Evolutionary conservation across 768 basidiomycete genomes (phyloP).

Genomic region (Cyathus striatus): DNA sequence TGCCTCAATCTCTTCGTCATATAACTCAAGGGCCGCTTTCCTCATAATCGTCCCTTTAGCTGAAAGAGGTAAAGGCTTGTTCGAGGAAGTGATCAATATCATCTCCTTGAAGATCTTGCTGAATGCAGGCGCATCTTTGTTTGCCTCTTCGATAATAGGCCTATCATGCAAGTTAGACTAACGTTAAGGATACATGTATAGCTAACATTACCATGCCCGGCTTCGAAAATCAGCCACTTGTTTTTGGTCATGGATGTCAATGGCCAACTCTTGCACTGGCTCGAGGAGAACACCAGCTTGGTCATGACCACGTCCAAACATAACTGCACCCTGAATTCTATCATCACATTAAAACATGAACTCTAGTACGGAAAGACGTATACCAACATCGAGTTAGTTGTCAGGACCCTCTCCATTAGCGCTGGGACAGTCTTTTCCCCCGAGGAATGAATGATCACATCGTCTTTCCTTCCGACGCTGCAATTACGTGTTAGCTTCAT

Average conservation of each 20-base stretch:
- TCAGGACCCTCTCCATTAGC: constrained; percentile 23
- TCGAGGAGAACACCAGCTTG: constrained; percentile 26
- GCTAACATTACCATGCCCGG: constrained; percentile 21
- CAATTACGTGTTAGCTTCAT: not conserved
- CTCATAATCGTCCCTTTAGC: constrained; percentile 34
- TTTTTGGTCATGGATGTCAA: constrained; percentile 21
- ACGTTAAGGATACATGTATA: not conserved
- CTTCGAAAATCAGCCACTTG: constrained; percentile 25
- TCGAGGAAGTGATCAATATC: constrained; percentile 38
- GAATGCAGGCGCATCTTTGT: constrained; percentile 30
- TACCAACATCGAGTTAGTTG: constrained; percentile 16
- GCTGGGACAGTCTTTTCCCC: constrained; percentile 32
- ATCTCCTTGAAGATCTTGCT: constrained; percentile 46
- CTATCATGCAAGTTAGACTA: constrained; percentile 11
- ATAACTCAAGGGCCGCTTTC: constrained; percentile 24
- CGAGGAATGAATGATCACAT: constrained; percentile 29
- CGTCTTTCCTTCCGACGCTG: constrained; percentile 36
- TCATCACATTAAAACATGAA: not conserved
- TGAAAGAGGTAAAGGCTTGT: constrained; percentile 27
- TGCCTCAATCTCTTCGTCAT: constrained; percentile 33
- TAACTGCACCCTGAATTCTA: constrained; percentile 24
- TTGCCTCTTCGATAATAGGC: constrained; percentile 36
- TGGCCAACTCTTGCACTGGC: constrained; percentile 12
- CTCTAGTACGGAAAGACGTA: not conserved
- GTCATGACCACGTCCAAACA: constrained; percentile 34